Evolutionary conservation across 768 basidiomycete species (phyloP), one percentile per base, ranked within the genome.

Genomic region (Boletus huronensis): DNA sequence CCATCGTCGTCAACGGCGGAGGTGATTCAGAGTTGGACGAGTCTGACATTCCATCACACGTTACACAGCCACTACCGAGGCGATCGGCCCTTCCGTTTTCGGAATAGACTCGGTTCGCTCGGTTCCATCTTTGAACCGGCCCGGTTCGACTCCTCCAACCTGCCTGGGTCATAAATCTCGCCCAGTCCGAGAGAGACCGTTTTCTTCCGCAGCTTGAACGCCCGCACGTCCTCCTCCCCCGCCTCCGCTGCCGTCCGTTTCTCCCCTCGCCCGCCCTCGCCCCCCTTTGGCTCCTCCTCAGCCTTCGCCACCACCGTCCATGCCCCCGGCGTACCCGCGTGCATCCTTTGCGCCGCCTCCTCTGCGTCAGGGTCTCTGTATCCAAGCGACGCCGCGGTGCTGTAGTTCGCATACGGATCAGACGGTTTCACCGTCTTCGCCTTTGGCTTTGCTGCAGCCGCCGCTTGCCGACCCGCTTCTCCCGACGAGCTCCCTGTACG

Each of bases 341-440:
- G 80, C 45, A 76, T 78, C 23, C 81, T 77, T 41, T 80, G 74
- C 50, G 84, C 81, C 2, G 78, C 75, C 63, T 87, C 86, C 54
- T 88, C 89, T 8, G 77, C 84, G 56, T 92, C 90, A 2, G 87
- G 87, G 64, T 96, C 94, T 10, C 63, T 75, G 63, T 82, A 87
- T 1, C 95, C 95, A 1, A 98, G 78, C 1, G 86, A 89, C 45
- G 82, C 86, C 0, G 96, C 87, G 0, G 93, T 93, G 11, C 91
- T 84, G 70, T 98, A 99, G 69, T 96, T 88, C 1, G 87, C 79
- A 56, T 82, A 85, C n/a, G 80, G 82, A 62, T 86, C 83, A 1
- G 83, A 76, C 11, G 84, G 78, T 65, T 82, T 85, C 5, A 67
- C 64, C 10, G 76, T 74, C 67, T 72, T 85, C 49, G 62, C 72